Conservation (phyloP, 179 eudicot species). For the Kewa caespitosa region DNA sequence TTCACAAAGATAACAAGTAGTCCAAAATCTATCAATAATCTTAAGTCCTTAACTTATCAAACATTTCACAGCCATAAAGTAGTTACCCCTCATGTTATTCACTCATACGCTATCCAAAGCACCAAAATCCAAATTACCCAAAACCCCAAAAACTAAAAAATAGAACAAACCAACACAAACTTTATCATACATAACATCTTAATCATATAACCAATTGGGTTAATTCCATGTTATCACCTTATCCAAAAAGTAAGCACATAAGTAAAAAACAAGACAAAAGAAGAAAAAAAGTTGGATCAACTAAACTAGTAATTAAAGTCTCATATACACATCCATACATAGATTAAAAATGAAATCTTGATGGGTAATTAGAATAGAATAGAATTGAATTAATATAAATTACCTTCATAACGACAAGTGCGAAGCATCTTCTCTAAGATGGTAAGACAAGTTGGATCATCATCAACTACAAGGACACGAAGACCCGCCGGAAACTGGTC, state of each 20-base stretch:
- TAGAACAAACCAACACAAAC: background rate
- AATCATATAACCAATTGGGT: background rate
- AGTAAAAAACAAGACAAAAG: background rate
- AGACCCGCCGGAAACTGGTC: conserved; percentile 72
- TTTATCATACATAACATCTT: background rate
- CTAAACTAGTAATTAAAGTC: too few species aligned
- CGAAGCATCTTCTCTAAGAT: conserved; percentile 71
- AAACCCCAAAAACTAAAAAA: background rate
- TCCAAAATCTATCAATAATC: conserved; percentile 6
- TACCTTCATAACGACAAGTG: conserved; percentile 70
- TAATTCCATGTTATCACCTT: conserved; percentile 7
- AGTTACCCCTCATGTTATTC: background rate
- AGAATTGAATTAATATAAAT: too few species aligned
- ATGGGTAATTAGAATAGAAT: too few species aligned
- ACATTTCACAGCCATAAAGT: background rate
- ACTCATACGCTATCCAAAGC: conserved; percentile 16
- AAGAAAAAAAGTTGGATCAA: background rate
- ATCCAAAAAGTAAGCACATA: conserved; percentile 3
- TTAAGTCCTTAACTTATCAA: background rate
- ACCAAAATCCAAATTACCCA: conserved; percentile 7
- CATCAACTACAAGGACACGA: conserved; percentile 79
- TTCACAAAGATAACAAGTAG: conserved; percentile 5
- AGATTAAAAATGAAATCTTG: background rate
- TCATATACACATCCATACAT: background rate
- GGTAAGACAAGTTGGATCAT: conserved; percentile 73